Conservation (phyloP, 768 basidiomycete genomes). For the Boletales sp. region DNA sequence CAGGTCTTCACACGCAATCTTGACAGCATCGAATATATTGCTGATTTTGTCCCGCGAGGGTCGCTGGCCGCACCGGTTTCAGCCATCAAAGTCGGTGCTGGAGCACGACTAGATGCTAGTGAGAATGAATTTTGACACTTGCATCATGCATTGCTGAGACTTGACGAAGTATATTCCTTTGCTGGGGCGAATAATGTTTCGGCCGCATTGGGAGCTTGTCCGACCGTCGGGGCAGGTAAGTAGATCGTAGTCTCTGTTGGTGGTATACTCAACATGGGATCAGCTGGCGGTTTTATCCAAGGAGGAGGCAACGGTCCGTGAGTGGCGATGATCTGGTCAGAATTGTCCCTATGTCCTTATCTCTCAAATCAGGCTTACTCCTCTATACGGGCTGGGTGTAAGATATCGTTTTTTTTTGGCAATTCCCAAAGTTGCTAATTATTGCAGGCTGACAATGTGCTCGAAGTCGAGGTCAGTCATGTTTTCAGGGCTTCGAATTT, state of each 20-base stretch:
- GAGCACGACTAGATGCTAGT: constrained; percentile 12
- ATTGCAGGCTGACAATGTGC: constrained; percentile 40
- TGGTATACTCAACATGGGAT: background rate
- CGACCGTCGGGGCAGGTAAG: constrained; percentile 18
- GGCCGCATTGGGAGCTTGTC: constrained; percentile 12
- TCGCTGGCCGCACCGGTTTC: constrained; percentile 7
- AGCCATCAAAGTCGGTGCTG: constrained; percentile 13
- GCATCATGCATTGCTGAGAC: background rate
- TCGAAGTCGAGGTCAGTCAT: constrained; percentile 34
- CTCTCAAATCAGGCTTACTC: constrained; percentile 2
- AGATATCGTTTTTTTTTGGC: background rate
- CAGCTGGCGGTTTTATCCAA: constrained; percentile 41
- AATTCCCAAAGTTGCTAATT: background rate
- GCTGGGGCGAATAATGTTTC: constrained; percentile 11
- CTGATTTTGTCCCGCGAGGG: constrained; percentile 17
- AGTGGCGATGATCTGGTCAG: background rate
- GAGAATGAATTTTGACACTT: background rate
- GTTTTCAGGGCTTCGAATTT: background rate
- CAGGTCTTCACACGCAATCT: constrained; percentile 17
- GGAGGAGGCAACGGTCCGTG: constrained; percentile 44
- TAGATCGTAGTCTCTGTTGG: background rate
- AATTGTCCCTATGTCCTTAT: background rate
- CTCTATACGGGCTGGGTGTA: constrained; percentile 17
- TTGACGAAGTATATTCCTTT: constrained; percentile 6
- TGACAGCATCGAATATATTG: constrained; percentile 2